phyloP scores from a whole-genome alignment of 768 basidiomycete species.

The Exidia glandulosa region DNA sequence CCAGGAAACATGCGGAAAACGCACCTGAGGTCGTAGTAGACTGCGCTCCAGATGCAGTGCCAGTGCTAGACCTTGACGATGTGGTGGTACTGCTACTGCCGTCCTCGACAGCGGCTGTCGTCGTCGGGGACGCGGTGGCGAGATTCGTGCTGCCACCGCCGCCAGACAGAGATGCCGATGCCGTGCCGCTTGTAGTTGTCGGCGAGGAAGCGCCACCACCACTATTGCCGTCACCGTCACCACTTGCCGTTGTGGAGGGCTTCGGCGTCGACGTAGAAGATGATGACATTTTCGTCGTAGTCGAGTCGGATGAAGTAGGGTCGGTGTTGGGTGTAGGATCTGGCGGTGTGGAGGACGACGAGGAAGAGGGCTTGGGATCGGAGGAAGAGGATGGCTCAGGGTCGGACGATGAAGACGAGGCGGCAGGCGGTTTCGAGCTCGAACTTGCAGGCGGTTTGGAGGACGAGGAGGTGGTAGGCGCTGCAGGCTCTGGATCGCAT shows the following conservation, averaged over 20 bases:
- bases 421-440: not conserved
- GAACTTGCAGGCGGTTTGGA: not conserved
- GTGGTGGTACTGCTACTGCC: not conserved
- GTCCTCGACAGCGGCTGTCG: not conserved
- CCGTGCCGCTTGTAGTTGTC: not conserved
- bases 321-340: slow-evolving; percentile 12
- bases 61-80: not conserved
- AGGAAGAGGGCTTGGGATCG: slow-evolving; percentile 2
- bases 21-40: not conserved
- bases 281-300: not conserved
- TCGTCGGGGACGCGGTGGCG: not conserved
- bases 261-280: not conserved
- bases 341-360: not conserved
- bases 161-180: not conserved
- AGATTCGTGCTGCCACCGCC: not conserved
- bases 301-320: slow-evolving; percentile 12
- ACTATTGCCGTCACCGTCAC: not conserved
- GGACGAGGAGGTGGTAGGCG: not conserved
- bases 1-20: not conserved
- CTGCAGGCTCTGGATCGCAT: not conserved
- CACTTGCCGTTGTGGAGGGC: not conserved
- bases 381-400: not conserved
- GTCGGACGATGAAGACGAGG: not conserved
- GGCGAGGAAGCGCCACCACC: not conserved
- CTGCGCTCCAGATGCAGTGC: not conserved